Conservation (phyloP, 257 asterid species). For the Agastache rugosa region DNA sequence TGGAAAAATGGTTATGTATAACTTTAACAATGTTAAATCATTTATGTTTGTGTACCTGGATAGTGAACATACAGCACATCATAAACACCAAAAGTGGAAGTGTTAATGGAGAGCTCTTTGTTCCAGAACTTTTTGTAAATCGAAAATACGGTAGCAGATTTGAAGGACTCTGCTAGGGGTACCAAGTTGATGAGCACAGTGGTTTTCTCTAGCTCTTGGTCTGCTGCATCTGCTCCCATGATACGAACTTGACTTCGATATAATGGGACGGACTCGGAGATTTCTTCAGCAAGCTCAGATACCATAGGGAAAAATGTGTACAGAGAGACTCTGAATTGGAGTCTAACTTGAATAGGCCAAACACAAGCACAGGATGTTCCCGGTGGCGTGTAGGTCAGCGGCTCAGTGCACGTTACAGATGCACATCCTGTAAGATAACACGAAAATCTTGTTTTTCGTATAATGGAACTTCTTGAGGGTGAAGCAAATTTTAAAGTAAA, state of each 20-base stretch:
- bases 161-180: slow-evolving; percentile 60
- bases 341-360: slow-evolving; percentile 71
- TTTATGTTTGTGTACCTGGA: slow-evolving; percentile 63
- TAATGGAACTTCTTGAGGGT: neutral
- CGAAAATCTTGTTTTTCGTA: neutral
- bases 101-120: slow-evolving; percentile 52
- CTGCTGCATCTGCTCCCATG: slow-evolving; percentile 88
- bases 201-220: slow-evolving; percentile 70
- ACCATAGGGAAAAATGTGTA: slow-evolving; percentile 75
- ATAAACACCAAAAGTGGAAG: slow-evolving; percentile 69
- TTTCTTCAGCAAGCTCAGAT: slow-evolving; percentile 66
- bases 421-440: slow-evolving; percentile 59
- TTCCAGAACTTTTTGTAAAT: slow-evolving; percentile 81
- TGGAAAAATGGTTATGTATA: neutral
- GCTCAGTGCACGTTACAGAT: slow-evolving; percentile 64
- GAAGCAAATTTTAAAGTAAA: too few relatives aligned
- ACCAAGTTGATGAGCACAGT: slow-evolving; percentile 72
- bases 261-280: slow-evolving; percentile 53
- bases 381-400: slow-evolving; percentile 72
- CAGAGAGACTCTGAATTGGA: slow-evolving; percentile 58
- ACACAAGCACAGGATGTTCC: slow-evolving; percentile 89
- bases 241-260: slow-evolving; percentile 79
- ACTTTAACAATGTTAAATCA: neutral
- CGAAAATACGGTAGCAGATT: slow-evolving; percentile 53
- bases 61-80: slow-evolving; percentile 75